Evolutionary conservation across 2,329 filamentous ascomycete species (phyloP).

Genomic region (Clarireedia homoeocarpa): DNA sequence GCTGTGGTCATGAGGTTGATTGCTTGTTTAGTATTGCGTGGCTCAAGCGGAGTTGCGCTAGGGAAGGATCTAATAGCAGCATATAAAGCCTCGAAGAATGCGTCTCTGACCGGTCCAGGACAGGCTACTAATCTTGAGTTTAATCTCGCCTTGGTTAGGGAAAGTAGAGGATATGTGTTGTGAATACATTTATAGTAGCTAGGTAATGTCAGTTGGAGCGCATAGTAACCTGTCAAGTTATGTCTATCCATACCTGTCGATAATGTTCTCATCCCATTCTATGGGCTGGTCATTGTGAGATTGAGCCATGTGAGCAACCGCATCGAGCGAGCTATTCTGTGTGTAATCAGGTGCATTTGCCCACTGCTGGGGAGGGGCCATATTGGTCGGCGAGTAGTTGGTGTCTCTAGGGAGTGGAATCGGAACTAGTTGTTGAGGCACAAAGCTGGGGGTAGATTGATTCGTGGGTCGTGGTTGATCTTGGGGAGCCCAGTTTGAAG

Average conservation of each 20-base stretch:
- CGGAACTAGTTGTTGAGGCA: slow-evolving; percentile 13
- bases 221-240: too few relatives aligned
- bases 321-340: slow-evolving; percentile 23
- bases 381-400: slow-evolving; percentile 26
- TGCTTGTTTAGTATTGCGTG: slow-evolving; percentile 33
- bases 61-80: slow-evolving; percentile 49
- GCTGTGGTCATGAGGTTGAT: slow-evolving; percentile 36
- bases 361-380: slow-evolving; percentile 26
- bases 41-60: slow-evolving; percentile 28
- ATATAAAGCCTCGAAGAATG: slow-evolving; percentile 56
- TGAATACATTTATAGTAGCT: slow-evolving; percentile 60
- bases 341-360: slow-evolving; percentile 26
- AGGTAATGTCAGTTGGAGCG: slow-evolving; percentile 15
- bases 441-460: slow-evolving; percentile 14
- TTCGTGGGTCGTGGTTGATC: slow-evolving; percentile 14
- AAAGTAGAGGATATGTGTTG: slow-evolving; percentile 58
- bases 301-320: slow-evolving; percentile 16
- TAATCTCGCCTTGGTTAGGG: slow-evolving; percentile 47
- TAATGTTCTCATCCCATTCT: slow-evolving; percentile 36
- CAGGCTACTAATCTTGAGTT: slow-evolving; percentile 49
- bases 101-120: slow-evolving; percentile 49
- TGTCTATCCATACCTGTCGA: slow-evolving; percentile 31
- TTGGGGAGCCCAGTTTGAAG: slow-evolving; percentile 19
- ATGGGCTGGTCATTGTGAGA: slow-evolving; percentile 24
- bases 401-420: slow-evolving; percentile 19